Base-by-base conservation (phyloP, 1,139 yeast genomes). In the Candida buenavistaensis region DNA sequence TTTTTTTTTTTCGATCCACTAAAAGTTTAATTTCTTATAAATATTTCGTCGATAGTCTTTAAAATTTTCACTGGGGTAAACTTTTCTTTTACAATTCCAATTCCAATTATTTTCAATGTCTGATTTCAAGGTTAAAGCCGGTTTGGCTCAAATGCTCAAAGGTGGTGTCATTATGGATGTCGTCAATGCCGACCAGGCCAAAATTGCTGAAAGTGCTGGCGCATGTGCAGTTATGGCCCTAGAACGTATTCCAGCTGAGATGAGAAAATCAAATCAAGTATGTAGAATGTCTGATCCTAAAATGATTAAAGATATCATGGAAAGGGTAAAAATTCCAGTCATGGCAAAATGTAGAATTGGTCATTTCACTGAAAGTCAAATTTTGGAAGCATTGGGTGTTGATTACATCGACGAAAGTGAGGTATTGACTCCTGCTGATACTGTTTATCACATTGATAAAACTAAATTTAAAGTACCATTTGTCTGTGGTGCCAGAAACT, bases 151-250 rank as follows among this genome's bases (percentile, higher is more conserved):
- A 61, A 86, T 86, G 95, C 74, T 86, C 45, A 86, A 86, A 55
- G 92, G 87, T 37, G 74, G 75, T 33, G 75, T 69, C 36, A 69
- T 68, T 43, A 68, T 68, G 75, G 75, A 68, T 78, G 94, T 64
- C 29, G 73, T 68, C 33, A 68, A 62, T 38, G 68, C 68, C 19
- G 75, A 69, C 45, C 75, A 69, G 47, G 76, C 76, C 14, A 50
- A 47, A 30, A 77, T 86, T 42, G 95, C 95, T 21, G 94, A 86
- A 59, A 71, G 65, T 40, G 92, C 95, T 2, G 95, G 95, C 43
- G 95, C 95, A 9, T 82, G 88, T 64, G 94, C 95, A 8, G 95
- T 86, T 24, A 86, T 85, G 95, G 95, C 95, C 3, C 70, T 86
- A 47, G 95, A 86, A 61, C 69, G 84, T 50, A 87, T 86, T 38